A percentile compares a stretch with the other conserved stretches of the same genome.
Conservation (phyloP, 352 stramenopile genomes). For the Phytopythium delawarense region DNA sequence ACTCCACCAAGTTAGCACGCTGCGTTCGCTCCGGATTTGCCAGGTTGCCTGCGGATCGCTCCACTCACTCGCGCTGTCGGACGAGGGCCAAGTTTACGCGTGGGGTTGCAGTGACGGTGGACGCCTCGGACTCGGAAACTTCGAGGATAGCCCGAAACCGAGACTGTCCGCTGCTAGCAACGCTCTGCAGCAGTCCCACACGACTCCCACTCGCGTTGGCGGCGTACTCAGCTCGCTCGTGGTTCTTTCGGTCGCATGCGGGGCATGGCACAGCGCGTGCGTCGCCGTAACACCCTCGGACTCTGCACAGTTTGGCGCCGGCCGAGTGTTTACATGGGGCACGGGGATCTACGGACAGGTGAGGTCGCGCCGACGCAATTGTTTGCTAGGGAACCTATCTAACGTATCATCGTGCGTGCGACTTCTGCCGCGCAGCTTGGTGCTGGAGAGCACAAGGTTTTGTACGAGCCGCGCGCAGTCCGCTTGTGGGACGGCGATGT, state of each 20-base stretch:
- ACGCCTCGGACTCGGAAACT: constrained; percentile 31
- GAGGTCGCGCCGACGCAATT: not conserved
- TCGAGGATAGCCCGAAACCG: not conserved
- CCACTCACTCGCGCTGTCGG: constrained; percentile 85
- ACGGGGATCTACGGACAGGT: constrained; percentile 70
- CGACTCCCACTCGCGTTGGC: constrained; percentile 29
- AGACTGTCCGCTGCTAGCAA: not conserved
- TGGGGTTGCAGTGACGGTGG: constrained; percentile 93
- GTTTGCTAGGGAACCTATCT: not conserved
- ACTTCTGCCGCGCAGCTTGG: constrained; percentile 31
- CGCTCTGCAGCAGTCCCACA: constrained; percentile 3
- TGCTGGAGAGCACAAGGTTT: constrained; percentile 31
- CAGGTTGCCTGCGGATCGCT: constrained; percentile 90
- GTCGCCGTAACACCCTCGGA: constrained; percentile 25
- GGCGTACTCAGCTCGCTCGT: constrained; percentile 28
- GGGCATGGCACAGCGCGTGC: constrained; percentile 70
- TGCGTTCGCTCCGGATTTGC: constrained; percentile 43
- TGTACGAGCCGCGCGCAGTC: constrained; percentile 39
- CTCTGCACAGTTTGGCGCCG: constrained; percentile 7
- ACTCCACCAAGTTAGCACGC: constrained; percentile 47
- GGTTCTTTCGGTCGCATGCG: constrained; percentile 58
- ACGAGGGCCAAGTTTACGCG: constrained; percentile 86
- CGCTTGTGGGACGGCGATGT: constrained; percentile 16
- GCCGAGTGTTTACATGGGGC: constrained; percentile 64
- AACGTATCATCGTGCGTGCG: not conserved